Evolutionary conservation across 805 yeast species (phyloP), one percentile per base, ranked within the genome.

Genomic region (Saturnispora bothae): DNA sequence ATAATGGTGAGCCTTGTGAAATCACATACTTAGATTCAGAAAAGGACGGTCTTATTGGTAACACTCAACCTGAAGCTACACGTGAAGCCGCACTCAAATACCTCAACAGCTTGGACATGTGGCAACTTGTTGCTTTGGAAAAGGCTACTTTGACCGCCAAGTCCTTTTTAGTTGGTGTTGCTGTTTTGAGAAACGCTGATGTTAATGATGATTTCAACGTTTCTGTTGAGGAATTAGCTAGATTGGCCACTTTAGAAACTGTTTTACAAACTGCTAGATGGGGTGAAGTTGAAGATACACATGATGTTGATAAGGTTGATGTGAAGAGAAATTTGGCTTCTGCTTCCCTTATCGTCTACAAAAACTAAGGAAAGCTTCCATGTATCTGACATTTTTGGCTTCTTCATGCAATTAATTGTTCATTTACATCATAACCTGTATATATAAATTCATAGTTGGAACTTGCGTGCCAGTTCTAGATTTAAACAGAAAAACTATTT

Each of bases 281-380:
- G 98, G 98, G 98, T 23, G 96, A 89, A 59, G 97, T 89, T 18
- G 97, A 92, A 61, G 98, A 92, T 53, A 85, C 97, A 3, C 98
- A 92, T 55, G 98, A 92, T 57, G 96, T 92, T n/a, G 94, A 84
- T 51, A 79, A 81, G 57, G 94, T 78, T 28, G 96, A 92, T 49
- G 69, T 94, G 50, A 68, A 84, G 51, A 76, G 96, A 59, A 76
- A 78, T 51, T 69, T 92, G 33, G 77, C 89, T 26, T 72, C 85
- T 47, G 88, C 95, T 21, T 81, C 88, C 4, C 56, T 82, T 29
- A 54, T 76, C 15, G 70, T 77, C 3, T 40, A 31, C 20, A 43
- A 42, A 15, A 31, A 21, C n/a, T 38, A 26, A 15, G 16, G n/a
- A n/a, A n/a, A n/a, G n/a, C n/a, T n/a, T n/a, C n/a, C n/a, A n/a